Conservation (phyloP, 306 rosid species). For the Adenanthera pavonina region DNA sequence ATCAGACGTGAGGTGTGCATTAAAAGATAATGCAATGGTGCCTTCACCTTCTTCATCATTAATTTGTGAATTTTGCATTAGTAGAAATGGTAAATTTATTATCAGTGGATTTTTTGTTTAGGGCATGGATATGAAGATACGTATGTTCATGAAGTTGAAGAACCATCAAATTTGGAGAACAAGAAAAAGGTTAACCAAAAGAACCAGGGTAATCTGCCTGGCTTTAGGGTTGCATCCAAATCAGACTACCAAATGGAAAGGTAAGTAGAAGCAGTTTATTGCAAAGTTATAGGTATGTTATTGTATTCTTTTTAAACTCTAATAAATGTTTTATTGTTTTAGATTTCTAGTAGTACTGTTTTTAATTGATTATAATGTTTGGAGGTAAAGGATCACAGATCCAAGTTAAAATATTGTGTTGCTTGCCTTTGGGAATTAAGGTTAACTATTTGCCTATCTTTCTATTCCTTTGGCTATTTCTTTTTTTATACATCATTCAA, state of each 20-base stretch:
- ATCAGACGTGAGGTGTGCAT: not conserved
- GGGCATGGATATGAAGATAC: slow-evolving; percentile 80
- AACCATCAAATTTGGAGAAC: slow-evolving; percentile 63
- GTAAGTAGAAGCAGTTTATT: slow-evolving; percentile 47
- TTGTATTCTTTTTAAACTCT: slow-evolving; percentile 8
- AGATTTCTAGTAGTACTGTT: slow-evolving; percentile 31
- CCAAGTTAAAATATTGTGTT: slow-evolving; percentile 19
- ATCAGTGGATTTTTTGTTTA: slow-evolving; percentile 41
- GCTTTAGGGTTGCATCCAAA: slow-evolving; percentile 78
- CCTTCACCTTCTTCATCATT: not conserved
- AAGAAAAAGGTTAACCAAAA: slow-evolving; percentile 56
- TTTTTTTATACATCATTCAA: slow-evolving; percentile 19
- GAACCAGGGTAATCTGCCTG: slow-evolving; percentile 65
- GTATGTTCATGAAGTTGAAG: slow-evolving; percentile 78
- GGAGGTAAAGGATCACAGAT: slow-evolving; percentile 25
- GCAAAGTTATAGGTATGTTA: slow-evolving; percentile 7
- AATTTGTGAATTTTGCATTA: not conserved
- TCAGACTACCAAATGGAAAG: slow-evolving; percentile 83
- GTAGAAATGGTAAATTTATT: slow-evolving; percentile 28
- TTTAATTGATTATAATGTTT: slow-evolving; percentile 17
- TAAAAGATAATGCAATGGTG: slow-evolving; percentile 3
- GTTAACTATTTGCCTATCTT: slow-evolving; percentile 20
- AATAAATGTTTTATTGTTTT: slow-evolving; percentile 9
- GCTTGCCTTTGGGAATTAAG: slow-evolving; percentile 16
- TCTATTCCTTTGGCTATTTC: slow-evolving; percentile 24